These are phyloP conservation scores for Solanum hybrid DNA, from an alignment of 305 asterid species.

Conservation along the genomic window DNA sequence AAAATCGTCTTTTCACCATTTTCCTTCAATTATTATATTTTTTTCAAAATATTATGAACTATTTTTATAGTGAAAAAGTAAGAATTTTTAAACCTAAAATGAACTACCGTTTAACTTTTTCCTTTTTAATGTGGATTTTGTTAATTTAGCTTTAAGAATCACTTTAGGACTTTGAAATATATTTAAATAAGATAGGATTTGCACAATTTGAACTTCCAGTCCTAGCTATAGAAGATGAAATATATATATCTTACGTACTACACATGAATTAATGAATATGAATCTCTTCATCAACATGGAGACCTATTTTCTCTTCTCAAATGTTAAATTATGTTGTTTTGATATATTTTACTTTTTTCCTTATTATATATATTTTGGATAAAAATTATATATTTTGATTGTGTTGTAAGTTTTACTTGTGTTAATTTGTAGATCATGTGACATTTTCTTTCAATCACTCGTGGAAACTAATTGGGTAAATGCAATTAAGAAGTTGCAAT, in stretches of 20 bases:
- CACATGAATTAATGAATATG: background rate
- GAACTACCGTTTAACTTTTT: background rate
- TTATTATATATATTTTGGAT: background rate
- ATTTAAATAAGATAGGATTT: background rate
- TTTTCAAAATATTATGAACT: too few species aligned
- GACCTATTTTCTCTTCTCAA: background rate
- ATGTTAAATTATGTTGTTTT: background rate
- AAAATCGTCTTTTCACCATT: background rate
- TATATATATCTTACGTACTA: background rate
- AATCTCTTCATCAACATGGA: background rate
- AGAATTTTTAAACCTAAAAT: background rate
- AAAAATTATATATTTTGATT: background rate
- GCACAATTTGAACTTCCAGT: background rate
- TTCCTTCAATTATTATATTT: too few species aligned
- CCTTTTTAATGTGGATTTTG: background rate
- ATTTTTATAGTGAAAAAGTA: background rate
- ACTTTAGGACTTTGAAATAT: background rate
- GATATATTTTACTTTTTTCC: background rate
- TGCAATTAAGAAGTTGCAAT: background rate
- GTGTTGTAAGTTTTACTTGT: background rate
- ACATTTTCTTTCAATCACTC: background rate
- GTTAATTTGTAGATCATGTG: background rate
- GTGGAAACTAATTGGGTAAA: background rate
- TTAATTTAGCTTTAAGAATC: background rate
- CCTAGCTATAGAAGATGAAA: background rate